Percentiles rank a stretch among this genome's conserved stretches.
Evolutionary conservation across 495 filamentous ascomycete genomes (phyloP).

Genomic region (Aspergillus ostianus): DNA sequence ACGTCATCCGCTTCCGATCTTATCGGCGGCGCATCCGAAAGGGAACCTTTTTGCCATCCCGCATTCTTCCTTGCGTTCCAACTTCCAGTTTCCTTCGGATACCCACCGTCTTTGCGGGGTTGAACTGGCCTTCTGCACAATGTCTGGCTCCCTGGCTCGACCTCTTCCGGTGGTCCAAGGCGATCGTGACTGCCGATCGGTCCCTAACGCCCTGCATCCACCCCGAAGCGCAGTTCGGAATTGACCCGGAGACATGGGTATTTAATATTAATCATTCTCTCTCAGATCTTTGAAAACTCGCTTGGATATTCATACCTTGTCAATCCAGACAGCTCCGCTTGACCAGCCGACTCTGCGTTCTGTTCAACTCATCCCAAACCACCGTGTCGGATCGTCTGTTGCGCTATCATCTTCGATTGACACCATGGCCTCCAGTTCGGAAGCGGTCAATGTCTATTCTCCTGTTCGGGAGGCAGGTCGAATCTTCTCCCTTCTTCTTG

Average conservation of each 20-base stretch:
- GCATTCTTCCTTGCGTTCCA: neutral
- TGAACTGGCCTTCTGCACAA: neutral
- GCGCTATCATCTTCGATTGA: neutral
- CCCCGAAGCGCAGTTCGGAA: slow-evolving; percentile 17
- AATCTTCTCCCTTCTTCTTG: slow-evolving; percentile 42
- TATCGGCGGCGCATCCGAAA: slow-evolving; percentile 22
- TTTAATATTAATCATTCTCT: neutral
- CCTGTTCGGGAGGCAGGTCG: slow-evolving; percentile 41
- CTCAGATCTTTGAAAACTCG: neutral
- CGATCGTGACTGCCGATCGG: slow-evolving; percentile 8
- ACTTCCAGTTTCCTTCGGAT: slow-evolving; percentile 6
- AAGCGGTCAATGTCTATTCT: slow-evolving; percentile 28
- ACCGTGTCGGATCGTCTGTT: neutral
- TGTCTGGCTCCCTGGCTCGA: neutral
- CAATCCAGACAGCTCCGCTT: neutral
- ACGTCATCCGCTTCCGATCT: slow-evolving; percentile 19
- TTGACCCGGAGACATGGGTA: slow-evolving; percentile 9
- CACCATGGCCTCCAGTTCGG: slow-evolving; percentile 6
- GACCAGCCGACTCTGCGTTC: neutral
- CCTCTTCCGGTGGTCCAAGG: neutral
- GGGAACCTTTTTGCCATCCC: slow-evolving; percentile 3
- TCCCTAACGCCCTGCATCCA: slow-evolving; percentile 9
- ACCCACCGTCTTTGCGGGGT: slow-evolving; percentile 13
- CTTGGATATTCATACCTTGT: neutral
- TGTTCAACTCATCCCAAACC: neutral